Evolutionary conservation across 2,329 filamentous ascomycete species (phyloP), one percentile per base, ranked within the genome.

Genomic region (Cryphonectria japonica): DNA sequence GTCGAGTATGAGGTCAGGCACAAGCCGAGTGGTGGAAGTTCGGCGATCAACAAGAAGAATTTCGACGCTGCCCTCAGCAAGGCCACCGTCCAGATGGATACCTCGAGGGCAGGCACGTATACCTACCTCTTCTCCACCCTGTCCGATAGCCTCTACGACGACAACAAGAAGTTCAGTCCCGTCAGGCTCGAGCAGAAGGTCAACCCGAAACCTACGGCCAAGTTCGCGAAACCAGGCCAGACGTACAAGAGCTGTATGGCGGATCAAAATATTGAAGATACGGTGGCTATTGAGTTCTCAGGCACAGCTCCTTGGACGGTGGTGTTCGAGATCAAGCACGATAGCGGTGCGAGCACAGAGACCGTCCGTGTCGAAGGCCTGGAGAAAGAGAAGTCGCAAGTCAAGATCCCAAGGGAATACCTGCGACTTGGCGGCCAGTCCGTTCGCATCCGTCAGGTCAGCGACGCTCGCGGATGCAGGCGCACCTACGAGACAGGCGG

Each of bases 241-340:
- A 95, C 93, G 0, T 98, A 98, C 85, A 97, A 96, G 79, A 97
- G 95, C 81, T 99, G 96, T 82, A 92, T 94, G 79, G 91, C 94
- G 64, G 93, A 97, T 76, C 88, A 92, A 66, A 89, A 89, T 68
- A 89, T 91, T 43, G 93, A 97, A 76, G 95, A 99, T 77, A 90
- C 89, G 57, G 97, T 99, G 69, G 95, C 95, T 0, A 92, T 99
- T 71, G 91, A 88, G 2, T 86, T 99, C 26, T 92, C 92, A 71
- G 96, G 96, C 54, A 85, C 91, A 22, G 89, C 95, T 8, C 96
- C 96, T 0, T 99, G 99, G 83, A 91, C 91, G 64, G 85, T 99
- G 5, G 96, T 98, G 79, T 87, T 98, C 34, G 94, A 95, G 77
- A 93, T 99, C 81, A 97, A 95, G 82, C 95, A 98, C 77, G 92